These are phyloP conservation scores for Puccinia polysora DNA, from an alignment of 1,284 basidiomycete species.

Conservation along the genomic window DNA sequence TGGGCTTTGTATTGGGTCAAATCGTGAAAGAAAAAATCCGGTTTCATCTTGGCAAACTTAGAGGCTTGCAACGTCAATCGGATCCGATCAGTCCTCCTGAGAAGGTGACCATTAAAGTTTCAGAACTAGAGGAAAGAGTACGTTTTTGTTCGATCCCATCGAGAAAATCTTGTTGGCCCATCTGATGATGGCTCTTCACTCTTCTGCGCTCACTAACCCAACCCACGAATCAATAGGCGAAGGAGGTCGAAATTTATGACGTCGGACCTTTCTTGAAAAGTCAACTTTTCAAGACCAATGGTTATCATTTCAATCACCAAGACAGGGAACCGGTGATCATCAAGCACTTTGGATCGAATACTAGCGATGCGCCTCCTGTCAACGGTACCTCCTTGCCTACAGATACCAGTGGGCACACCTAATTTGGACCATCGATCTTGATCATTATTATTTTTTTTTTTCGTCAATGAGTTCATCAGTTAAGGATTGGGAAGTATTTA, in stretches of 20 bases:
- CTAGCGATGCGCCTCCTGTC: too few relatives aligned
- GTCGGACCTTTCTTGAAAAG: conserved; percentile 76
- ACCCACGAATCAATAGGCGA: conserved; percentile 63
- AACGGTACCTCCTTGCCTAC: too few relatives aligned
- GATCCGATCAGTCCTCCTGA: conserved; percentile 56
- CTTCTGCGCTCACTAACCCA: too few relatives aligned
- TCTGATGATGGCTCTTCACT: too few relatives aligned
- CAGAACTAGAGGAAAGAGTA: conserved; percentile 76
- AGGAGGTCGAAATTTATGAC: conserved; percentile 92
- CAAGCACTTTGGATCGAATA: conserved; percentile 23
- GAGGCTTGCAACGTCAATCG: conserved; percentile 68
- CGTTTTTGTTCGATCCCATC: conserved; percentile 54
- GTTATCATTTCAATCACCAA: conserved; percentile 62
- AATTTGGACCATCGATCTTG: background rate
- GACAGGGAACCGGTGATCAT: conserved; percentile 16
- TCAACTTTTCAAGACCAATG: conserved; percentile 80
- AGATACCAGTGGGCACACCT: too few relatives aligned
- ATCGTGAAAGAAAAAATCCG: conserved; percentile 92
- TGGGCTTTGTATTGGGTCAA: conserved; percentile 88
- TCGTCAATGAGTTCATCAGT: too few relatives aligned
- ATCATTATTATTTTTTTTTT: background rate
- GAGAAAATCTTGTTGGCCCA: too few relatives aligned
- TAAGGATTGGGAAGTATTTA: too few relatives aligned
- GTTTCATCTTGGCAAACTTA: conserved; percentile 69
- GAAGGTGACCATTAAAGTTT: conserved; percentile 66